A percentile compares a stretch with the other conserved stretches of the same genome.
Conservation (phyloP, 1,284 basidiomycete genomes). For the Laetiporus sulphureus region DNA sequence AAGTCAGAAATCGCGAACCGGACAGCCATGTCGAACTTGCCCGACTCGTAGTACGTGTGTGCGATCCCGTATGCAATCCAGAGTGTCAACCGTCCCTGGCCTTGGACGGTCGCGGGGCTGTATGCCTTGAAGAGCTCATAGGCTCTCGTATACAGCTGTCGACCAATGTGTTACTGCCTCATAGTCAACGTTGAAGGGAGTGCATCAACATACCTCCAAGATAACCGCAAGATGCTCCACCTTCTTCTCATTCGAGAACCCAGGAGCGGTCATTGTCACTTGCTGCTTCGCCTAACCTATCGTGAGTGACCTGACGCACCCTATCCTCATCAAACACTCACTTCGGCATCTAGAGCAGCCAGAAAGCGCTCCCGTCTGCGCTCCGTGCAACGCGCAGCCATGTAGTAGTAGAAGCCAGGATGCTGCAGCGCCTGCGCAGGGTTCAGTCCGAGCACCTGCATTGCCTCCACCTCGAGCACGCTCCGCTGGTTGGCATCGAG, state of each 20-base stretch:
- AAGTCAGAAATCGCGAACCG: slow-evolving; percentile 39
- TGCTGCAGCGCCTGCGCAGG: slow-evolving; percentile 75
- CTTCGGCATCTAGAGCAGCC: slow-evolving; percentile 53
- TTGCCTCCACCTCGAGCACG: slow-evolving; percentile 41
- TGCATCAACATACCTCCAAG: slow-evolving; percentile 73
- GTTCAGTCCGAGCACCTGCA: slow-evolving; percentile 56
- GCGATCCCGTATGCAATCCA: slow-evolving; percentile 86
- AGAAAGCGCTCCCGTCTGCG: slow-evolving; percentile 64
- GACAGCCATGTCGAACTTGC: slow-evolving; percentile 80
- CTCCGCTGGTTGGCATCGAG: slow-evolving; percentile 23
- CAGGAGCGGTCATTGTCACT: slow-evolving; percentile 37
- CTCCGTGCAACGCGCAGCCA: slow-evolving; percentile 80
- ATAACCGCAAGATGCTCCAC: slow-evolving; percentile 80
- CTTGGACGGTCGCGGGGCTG: slow-evolving; percentile 34
- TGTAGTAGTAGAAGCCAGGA: slow-evolving; percentile 87
- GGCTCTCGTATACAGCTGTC: slow-evolving; percentile 81
- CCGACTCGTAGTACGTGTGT: slow-evolving; percentile 69
- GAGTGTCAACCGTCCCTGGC: slow-evolving; percentile 68
- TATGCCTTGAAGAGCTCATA: slow-evolving; percentile 87
- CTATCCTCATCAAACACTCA: slow-evolving; percentile 22
- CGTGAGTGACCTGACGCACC: not conserved
- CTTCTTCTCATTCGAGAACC: slow-evolving; percentile 81
- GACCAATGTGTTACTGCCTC: no score
- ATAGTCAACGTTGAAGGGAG: no score
- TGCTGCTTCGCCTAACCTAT: slow-evolving; percentile 11